Base-by-base conservation (phyloP, 331 rosid species). In the Pyrus hybrid region DNA sequence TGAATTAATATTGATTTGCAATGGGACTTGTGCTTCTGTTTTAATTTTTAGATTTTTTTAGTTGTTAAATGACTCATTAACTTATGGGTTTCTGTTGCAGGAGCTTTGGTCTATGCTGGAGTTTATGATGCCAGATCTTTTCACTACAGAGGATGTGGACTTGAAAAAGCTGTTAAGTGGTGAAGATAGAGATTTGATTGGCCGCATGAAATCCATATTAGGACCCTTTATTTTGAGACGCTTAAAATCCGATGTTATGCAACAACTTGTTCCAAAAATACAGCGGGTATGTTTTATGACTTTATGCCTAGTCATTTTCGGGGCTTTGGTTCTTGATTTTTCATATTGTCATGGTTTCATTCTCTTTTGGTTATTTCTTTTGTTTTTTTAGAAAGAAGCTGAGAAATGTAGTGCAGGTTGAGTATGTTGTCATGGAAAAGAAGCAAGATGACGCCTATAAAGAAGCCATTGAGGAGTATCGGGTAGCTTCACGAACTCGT, bases 111-210 rank as follows among this genome's bases (percentile, higher is more conserved):
- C 99, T 11, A 56, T 92, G 81, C 79, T 94, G 90, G 97, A 94
- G 88, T 94, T 94, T 87, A 88, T 94, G 97, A 78, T 94, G 97
- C 99, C 97, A 76, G 94, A 92, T 86, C 86, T 94, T 77, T 94
- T 94, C 81, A 88, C 85, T 81, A 73, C 88, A 3, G 93, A 89
- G 85, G 97, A 90, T 85, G 93, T 92, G 74, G 97, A 94, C 90
- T 83, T 94, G 80, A 94, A 94, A 85, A 94, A 90, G 85, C 86
- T 92, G 67, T 83, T 94, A 73, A 87, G 74, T 60, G 85, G 95
- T 25, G 97, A 89, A 74, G 93, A 94, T 74, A 79, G 83, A 73
- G 93, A 92, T 81, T 92, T 94, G 83, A 80, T 92, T 81, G 82
- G 85, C 68, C 90, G 88, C 22, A 94, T 94, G 97, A 94, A 94